A percentile compares a stretch with the other conserved stretches of the same genome.
Evolutionary conservation across 2,329 filamentous ascomycete species (phyloP).

Genomic region (Fusarium hainanense): DNA sequence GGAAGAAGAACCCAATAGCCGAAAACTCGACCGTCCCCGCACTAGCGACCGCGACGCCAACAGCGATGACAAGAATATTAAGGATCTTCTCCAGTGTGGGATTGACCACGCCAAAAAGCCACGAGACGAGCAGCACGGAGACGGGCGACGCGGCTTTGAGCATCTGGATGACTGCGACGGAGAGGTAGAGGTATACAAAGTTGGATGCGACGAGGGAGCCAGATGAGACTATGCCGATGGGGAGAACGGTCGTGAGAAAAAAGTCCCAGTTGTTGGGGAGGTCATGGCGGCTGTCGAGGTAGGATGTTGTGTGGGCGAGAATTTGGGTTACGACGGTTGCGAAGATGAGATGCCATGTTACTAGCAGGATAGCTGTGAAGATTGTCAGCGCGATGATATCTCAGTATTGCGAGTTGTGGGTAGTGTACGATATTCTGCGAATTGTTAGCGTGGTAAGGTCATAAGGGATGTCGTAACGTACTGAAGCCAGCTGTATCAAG

Average conservation of each 20-base stretch:
- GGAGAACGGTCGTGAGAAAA: background rate
- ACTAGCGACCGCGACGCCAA: background rate
- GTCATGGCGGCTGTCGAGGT: constrained; percentile 27
- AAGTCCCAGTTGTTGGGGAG: constrained; percentile 24
- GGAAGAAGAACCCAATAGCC: background rate
- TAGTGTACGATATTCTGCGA: constrained; percentile 17
- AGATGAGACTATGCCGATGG: constrained; percentile 13
- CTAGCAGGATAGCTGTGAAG: constrained; percentile 10
- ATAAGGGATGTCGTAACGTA: background rate
- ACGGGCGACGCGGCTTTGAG: constrained; percentile 17
- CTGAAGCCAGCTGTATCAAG: constrained; percentile 22
- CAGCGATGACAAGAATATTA: constrained; percentile 8
- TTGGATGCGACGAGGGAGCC: constrained; percentile 18
- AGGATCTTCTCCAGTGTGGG: constrained; percentile 1
- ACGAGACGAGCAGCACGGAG: constrained; percentile 4
- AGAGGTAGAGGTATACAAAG: constrained; percentile 17
- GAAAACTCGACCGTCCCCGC: constrained; percentile 16
- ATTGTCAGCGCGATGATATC: background rate
- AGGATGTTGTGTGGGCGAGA: constrained; percentile 26
- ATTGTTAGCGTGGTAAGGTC: background rate
- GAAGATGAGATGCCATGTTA: constrained; percentile 35
- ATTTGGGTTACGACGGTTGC: constrained; percentile 29
- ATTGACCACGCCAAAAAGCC: constrained; percentile 6
- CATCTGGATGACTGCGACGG: constrained; percentile 21
- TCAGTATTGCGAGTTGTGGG: too few relatives aligned